Conservation (phyloP, 768 basidiomycete genomes). For the Auriculariales sp. region DNA sequence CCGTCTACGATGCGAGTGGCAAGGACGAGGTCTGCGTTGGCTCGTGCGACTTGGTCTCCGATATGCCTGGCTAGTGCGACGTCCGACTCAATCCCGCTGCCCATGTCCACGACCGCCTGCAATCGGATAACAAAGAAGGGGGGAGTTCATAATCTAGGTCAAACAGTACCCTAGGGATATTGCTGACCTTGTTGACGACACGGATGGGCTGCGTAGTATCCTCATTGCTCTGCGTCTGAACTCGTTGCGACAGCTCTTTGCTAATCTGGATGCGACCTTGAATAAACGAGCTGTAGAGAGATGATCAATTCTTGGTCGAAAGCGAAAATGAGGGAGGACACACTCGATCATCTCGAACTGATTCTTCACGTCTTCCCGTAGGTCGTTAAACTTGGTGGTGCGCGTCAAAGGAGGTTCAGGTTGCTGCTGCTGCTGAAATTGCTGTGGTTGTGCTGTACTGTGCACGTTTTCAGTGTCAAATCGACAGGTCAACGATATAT, state of each 20-base stretch:
- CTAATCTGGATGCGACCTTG: conserved; percentile 70
- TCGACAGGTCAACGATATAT: neutral
- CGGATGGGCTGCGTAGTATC: conserved; percentile 61
- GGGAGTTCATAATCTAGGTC: too few species aligned
- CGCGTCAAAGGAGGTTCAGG: conserved; percentile 27
- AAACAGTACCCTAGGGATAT: too few species aligned
- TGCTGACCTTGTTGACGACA: conserved; percentile 45
- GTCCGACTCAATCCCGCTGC: conserved; percentile 53
- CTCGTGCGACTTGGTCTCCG: conserved; percentile 59
- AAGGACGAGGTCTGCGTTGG: conserved; percentile 67
- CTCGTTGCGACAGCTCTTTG: conserved; percentile 62
- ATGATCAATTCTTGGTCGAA: neutral
- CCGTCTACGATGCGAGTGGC: conserved; percentile 68
- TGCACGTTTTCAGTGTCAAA: conserved; percentile 6
- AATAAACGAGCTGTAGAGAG: conserved; percentile 42
- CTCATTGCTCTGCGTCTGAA: conserved; percentile 57
- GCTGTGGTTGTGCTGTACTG: conserved; percentile 8
- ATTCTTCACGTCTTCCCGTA: conserved; percentile 54
- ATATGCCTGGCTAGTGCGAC: conserved; percentile 52
- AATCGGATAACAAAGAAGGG: too few species aligned
- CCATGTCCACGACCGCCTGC: conserved; percentile 54
- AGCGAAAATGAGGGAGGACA: conserved; percentile 11
- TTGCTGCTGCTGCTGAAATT: conserved; percentile 19
- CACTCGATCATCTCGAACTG: conserved; percentile 61
- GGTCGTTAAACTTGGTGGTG: conserved; percentile 69